phyloP scores from a whole-genome alignment of 2,329 filamentous ascomycete species.

The Colletotrichum camelliae region DNA sequence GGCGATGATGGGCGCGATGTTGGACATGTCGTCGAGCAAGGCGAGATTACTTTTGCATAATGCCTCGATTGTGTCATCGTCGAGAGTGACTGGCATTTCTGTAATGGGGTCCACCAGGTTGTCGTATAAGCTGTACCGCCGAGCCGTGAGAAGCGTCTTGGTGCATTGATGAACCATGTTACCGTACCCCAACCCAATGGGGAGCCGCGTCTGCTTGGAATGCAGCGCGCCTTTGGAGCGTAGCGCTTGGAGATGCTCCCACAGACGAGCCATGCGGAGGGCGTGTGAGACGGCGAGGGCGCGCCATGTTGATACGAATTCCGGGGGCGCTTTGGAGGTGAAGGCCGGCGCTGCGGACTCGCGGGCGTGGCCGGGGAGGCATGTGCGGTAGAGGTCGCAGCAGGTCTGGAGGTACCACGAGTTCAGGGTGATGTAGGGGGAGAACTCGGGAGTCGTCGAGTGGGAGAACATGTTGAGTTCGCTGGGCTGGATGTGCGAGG shows the following conservation, averaged over 20 bases:
- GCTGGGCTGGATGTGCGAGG: background rate
- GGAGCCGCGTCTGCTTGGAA: constrained; percentile 3
- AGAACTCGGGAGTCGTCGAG: constrained; percentile 4
- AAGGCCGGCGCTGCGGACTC: background rate
- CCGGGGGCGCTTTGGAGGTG: background rate
- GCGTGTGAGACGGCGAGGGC: background rate
- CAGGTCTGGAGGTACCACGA: constrained; percentile 4
- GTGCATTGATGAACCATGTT: constrained; percentile 10
- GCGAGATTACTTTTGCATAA: background rate
- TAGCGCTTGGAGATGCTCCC: background rate
- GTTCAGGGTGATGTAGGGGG: background rate
- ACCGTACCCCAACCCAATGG: background rate
- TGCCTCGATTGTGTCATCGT: background rate
- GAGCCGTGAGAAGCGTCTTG: background rate
- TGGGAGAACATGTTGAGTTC: constrained; percentile 9
- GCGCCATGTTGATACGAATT: background rate
- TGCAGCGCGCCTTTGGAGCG: background rate
- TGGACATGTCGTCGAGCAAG: constrained; percentile 8
- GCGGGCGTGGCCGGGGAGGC: background rate
- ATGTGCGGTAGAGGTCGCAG: constrained; percentile 6
- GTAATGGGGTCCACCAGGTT: background rate
- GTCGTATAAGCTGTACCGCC: background rate
- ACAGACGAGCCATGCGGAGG: background rate
- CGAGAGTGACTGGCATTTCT: background rate
- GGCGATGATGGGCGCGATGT: background rate